A percentile compares a stretch with the other conserved stretches of the same genome.
phyloP scores from a whole-genome alignment of 768 basidiomycete genomes.

The Hypholoma fasciculare region DNA sequence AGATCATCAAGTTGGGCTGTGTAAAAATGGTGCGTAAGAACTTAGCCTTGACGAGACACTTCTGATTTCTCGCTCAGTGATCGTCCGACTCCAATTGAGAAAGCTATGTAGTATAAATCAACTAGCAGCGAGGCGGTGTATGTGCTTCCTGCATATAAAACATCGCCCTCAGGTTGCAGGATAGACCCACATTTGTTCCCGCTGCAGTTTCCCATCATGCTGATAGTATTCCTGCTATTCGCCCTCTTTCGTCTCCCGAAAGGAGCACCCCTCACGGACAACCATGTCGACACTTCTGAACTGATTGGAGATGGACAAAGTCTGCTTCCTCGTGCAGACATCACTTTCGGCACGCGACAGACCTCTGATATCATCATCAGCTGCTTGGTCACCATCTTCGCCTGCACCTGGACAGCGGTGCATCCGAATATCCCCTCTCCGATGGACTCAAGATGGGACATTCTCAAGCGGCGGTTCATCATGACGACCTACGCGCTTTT shows the following conservation, averaged over 20 bases:
- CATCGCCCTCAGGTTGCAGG: too few species aligned
- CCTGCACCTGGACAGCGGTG: slow-evolving; percentile 8
- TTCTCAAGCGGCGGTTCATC: neutral
- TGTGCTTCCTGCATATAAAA: too few species aligned
- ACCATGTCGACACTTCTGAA: neutral
- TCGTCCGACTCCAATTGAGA: too few species aligned
- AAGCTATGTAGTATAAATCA: too few species aligned
- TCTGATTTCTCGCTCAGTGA: too few species aligned
- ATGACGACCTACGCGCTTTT: slow-evolving; percentile 8
- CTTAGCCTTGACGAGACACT: too few species aligned
- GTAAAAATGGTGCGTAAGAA: too few species aligned
- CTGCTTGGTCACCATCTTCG: slow-evolving; percentile 7
- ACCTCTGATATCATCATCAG: neutral
- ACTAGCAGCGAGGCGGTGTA: too few species aligned
- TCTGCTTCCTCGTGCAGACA: neutral
- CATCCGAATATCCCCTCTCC: slow-evolving; percentile 13
- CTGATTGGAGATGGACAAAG: neutral
- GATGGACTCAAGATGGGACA: neutral
- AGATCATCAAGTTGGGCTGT: too few species aligned
- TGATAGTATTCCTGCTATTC: neutral
- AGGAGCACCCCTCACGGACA: neutral
- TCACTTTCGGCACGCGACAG: neutral
- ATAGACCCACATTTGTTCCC: too few species aligned
- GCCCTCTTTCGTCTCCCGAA: neutral
- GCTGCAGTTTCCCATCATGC: neutral